Evolutionary conservation across 1,139 yeast species (phyloP).

Genomic region (Debaryomyces sp.): DNA sequence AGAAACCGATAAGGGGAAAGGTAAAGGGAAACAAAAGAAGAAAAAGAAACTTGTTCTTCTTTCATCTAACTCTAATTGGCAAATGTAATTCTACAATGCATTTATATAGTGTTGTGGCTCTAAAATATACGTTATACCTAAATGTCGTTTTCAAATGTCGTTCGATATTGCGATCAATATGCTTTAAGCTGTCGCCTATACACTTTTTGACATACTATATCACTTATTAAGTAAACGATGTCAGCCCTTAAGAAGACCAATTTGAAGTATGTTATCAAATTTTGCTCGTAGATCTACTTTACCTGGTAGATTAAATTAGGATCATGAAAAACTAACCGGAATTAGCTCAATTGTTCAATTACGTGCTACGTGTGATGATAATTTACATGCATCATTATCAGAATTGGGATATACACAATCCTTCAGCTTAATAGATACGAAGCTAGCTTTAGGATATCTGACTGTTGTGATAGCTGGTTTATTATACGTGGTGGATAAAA

Average conservation of each 20-base stretch:
- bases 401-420: conserved; percentile 66
- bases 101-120: not conserved
- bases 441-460: conserved; percentile 67
- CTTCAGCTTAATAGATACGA: conserved; percentile 58
- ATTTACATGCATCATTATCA: conserved; percentile 46
- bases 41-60: conserved; percentile 37
- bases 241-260: conserved; percentile 30
- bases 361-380: conserved; percentile 54
- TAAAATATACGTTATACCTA: not conserved
- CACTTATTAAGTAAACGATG: conserved; percentile 13
- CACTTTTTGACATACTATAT: not conserved
- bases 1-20: conserved; percentile 24
- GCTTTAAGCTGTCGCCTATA: not conserved
- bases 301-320: not conserved
- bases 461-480: conserved; percentile 69
- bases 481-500: conserved; percentile 70
- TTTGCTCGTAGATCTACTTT: not conserved
- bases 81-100: not conserved
- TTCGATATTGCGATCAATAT: not conserved
- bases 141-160: conserved; percentile 3
- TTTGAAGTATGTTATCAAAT: conserved; percentile 27
- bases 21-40: conserved; percentile 39
- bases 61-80: conserved; percentile 19
- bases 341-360: conserved; percentile 49
- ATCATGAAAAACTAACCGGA: conserved; percentile 4